Conservation (phyloP, 306 rosid species). For the Hylodesmum podocarpum region DNA sequence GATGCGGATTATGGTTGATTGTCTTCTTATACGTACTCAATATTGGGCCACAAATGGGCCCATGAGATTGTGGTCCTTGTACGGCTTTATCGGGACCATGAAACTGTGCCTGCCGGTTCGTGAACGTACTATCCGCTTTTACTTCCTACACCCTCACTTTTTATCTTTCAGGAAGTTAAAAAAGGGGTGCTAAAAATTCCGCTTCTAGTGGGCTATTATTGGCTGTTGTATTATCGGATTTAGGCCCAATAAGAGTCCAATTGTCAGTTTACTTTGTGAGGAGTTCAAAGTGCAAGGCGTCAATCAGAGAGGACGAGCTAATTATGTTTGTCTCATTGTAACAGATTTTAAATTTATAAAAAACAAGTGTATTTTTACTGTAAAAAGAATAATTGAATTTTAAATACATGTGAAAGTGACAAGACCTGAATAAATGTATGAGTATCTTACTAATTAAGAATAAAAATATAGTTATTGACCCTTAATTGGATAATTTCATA, state of each 20-base stretch:
- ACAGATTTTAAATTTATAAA: no score
- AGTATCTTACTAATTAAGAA: no score
- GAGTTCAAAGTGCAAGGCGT: conserved; percentile 16
- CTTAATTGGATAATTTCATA: background rate
- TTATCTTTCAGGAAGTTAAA: no score
- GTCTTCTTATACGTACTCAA: conserved; percentile 10
- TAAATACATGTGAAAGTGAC: no score
- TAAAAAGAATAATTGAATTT: no score
- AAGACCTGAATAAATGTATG: no score
- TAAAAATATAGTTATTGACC: background rate
- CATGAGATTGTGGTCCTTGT: conserved; percentile 22
- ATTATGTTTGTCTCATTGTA: no score
- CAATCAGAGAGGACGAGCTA: background rate
- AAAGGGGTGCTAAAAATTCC: no score
- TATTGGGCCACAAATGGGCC: conserved; percentile 40
- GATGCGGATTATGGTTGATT: background rate
- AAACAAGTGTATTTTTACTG: no score
- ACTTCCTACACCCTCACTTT: no score
- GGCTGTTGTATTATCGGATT: conserved; percentile 1
- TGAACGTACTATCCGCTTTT: conserved; percentile 44
- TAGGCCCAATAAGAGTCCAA: conserved; percentile 52
- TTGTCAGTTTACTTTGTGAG: background rate
- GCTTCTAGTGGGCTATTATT: conserved; percentile 39
- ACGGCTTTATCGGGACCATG: conserved; percentile 30
- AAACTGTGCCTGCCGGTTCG: conserved; percentile 35